These are phyloP conservation scores for Neoboletus brunneissimus DNA, from an alignment of 768 basidiomycete genomes.

Conservation along the genomic window DNA sequence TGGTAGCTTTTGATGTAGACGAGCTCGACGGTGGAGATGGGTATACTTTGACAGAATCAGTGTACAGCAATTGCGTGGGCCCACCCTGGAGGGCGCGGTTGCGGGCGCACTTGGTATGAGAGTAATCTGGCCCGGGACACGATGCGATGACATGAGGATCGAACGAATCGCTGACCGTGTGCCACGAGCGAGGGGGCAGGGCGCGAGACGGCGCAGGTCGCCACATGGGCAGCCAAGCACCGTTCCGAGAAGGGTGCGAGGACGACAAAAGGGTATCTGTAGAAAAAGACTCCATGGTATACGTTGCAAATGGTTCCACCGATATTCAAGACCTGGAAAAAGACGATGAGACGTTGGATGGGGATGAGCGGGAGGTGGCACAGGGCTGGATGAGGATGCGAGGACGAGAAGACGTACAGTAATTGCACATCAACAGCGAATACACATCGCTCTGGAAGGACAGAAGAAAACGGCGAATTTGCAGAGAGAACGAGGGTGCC, in stretches of 20 bases:
- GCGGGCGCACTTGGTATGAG: constrained; percentile 15
- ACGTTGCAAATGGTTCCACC: constrained; percentile 23
- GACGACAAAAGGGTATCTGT: constrained; percentile 29
- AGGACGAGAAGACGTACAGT: constrained; percentile 12
- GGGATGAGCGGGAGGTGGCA: background rate
- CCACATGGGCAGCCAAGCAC: constrained; percentile 10
- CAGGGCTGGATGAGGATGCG: too few species aligned
- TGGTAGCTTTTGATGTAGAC: constrained; percentile 24
- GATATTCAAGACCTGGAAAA: constrained; percentile 32
- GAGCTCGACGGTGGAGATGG: constrained; percentile 29
- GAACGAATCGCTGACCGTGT: constrained; percentile 15
- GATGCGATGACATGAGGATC: constrained; percentile 26
- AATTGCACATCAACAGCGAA: constrained; percentile 24
- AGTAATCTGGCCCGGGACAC: constrained; percentile 11
- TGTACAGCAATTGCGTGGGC: constrained; percentile 13
- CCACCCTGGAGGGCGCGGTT: constrained; percentile 13
- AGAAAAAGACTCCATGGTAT: constrained; percentile 33
- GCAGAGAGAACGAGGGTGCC: constrained; percentile 7
- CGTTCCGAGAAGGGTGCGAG: constrained; percentile 9
- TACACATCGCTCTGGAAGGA: constrained; percentile 21
- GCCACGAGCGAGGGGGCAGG: constrained; percentile 18
- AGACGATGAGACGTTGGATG: background rate
- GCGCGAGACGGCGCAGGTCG: constrained; percentile 20
- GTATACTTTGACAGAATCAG: constrained; percentile 24
- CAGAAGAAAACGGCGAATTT: constrained; percentile 6